Evolutionary conservation across 805 yeast species (phyloP), one percentile per base, ranked within the genome.

Genomic region (Candida gorgasii): DNA sequence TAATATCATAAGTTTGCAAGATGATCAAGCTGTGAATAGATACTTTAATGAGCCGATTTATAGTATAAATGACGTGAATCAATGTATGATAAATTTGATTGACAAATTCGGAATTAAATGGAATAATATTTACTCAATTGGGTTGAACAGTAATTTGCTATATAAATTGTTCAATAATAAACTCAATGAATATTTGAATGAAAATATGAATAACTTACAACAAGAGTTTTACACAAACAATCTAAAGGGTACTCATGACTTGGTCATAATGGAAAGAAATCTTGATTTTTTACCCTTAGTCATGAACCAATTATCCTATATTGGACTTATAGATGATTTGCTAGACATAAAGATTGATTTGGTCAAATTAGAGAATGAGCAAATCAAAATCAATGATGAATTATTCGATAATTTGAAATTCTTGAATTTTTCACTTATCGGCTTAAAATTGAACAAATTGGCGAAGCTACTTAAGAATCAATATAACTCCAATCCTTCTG

Each of bases 281-380:
- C 59, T 83, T 20, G 99, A 92, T 62, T 73, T 78, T 32, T 60
- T 86, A 4, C 79, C 95, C 1, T 83, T 89, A 1, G 54, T 88
- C 8, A 63, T 89, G 42, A 79, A 82, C 18, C 97, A 90, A 53
- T 63, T 90, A 52, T 86, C 89, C 2, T 92, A 90, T 58, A 70
- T 78, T 13, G 99, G 98, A 0, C 67, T 93, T 12, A 67, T 89
- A 15, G 90, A 86, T 58, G 97, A 90, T 52, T 58, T 80, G 9
- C 72, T 80, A 50, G 79, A 76, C 4, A 64, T 83, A 5, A 67
- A 73, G 11, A 57, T 72, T 9, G 75, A 73, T 46, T 65, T 53
- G 3, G 52, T 63, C 5, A 52, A 52, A 31, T 34, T 57, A 1
- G 48, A 47, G 4, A 32, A 42, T 12, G 53, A 56, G n/a, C 51